Evolutionary conservation across 2,329 filamentous ascomycete species (phyloP).

Genomic region (Fusarium agapanthi): DNA sequence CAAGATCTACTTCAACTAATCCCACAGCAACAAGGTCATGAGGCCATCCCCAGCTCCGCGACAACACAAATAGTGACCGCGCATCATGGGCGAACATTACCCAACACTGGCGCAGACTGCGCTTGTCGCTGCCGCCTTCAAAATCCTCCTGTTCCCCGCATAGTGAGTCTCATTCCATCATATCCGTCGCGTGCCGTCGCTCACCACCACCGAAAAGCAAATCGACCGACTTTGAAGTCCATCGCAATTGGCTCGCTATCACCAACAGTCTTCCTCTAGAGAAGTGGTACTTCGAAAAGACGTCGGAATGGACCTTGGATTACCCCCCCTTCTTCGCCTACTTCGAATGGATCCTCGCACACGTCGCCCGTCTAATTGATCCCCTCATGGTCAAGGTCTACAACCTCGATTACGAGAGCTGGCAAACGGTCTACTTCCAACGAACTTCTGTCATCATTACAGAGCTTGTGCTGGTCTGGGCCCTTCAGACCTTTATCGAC

Average conservation of each 20-base stretch:
- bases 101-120: slow-evolving; percentile 91
- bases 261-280: slow-evolving; percentile 87
- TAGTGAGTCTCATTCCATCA: slow-evolving; percentile 71
- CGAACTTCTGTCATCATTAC: slow-evolving; percentile 85
- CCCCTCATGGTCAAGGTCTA: slow-evolving; percentile 82
- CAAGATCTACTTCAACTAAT: neutral
- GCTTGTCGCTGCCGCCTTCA: slow-evolving; percentile 85
- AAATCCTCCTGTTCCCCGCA: slow-evolving; percentile 90
- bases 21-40: slow-evolving; percentile 34
- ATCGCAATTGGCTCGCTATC: slow-evolving; percentile 98
- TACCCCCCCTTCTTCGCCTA: slow-evolving; percentile 98
- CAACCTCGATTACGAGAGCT: slow-evolving; percentile 87
- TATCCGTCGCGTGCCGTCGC: neutral
- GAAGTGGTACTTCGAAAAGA: slow-evolving; percentile 97
- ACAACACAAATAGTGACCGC: slow-evolving; percentile 21
- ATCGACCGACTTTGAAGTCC: slow-evolving; percentile 98
- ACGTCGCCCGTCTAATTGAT: slow-evolving; percentile 79
- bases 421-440: slow-evolving; percentile 95
- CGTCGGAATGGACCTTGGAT: slow-evolving; percentile 99
- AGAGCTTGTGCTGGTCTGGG: slow-evolving; percentile 84
- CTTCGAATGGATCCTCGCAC: slow-evolving; percentile 93
- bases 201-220: slow-evolving; percentile 67
- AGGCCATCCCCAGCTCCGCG: slow-evolving; percentile 26
- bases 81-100: slow-evolving; percentile 78
- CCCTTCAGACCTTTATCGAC: slow-evolving; percentile 82